A percentile compares a stretch with the other conserved stretches of the same genome.
Evolutionary conservation across 257 asterid genomes (phyloP).

Genomic region (Solanum virginianum): DNA sequence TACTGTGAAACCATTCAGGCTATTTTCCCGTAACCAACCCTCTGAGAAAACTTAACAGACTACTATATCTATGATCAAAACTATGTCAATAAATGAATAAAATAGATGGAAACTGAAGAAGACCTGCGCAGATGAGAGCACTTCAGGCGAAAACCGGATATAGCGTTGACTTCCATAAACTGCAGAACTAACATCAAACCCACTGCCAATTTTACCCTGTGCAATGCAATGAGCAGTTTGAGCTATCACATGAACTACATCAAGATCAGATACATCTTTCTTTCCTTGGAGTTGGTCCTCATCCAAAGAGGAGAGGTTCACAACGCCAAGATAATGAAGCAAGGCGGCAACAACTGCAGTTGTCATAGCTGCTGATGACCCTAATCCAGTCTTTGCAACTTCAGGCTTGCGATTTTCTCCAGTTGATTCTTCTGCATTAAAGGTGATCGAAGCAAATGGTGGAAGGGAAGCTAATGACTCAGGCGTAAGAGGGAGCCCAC

Average conservation of each 20-base stretch:
- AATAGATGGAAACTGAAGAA: neutral
- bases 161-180: constrained; percentile 96
- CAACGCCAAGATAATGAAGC: constrained; percentile 81
- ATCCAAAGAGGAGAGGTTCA: constrained; percentile 42
- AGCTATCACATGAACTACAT: constrained; percentile 75
- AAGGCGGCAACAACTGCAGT: constrained; percentile 92
- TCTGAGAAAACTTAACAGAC: neutral
- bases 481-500: constrained; percentile 73
- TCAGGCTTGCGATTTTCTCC: constrained; percentile 73
- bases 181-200: constrained; percentile 98
- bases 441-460: constrained; percentile 77
- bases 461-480: constrained; percentile 85
- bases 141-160: constrained; percentile 85
- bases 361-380: constrained; percentile 99
- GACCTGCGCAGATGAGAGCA: constrained; percentile 90
- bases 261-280: constrained; percentile 29
- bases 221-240: constrained; percentile 98
- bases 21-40: neutral
- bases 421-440: constrained; percentile 65
- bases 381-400: constrained; percentile 99
- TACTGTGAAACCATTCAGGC: neutral
- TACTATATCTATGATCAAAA: neutral
- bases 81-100: neutral
- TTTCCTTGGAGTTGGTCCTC: constrained; percentile 18
- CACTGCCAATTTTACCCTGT: constrained; percentile 98